Conservation (phyloP, 1,139 yeast genomes). For the Saccharomyces hybrid region DNA sequence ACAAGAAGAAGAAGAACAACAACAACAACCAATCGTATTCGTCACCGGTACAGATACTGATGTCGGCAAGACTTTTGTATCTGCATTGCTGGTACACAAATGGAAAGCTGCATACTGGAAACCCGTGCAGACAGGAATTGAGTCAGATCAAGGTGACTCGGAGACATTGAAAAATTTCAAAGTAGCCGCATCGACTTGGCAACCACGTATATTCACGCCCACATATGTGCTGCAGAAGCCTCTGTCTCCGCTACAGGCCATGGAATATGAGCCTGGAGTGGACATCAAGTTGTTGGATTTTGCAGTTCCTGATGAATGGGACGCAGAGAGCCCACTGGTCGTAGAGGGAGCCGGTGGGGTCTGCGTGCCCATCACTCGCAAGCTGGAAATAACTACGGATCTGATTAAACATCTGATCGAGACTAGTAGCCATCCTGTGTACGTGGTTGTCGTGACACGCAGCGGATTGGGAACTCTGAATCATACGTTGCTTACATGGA, state of each 20-base stretch:
- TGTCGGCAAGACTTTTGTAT: constrained; percentile 32
- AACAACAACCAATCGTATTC: constrained; percentile 16
- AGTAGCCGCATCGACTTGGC: constrained; percentile 8
- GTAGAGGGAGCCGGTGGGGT: constrained; percentile 35
- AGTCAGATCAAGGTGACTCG: constrained; percentile 30
- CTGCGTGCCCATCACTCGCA: constrained; percentile 29
- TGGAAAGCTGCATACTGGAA: constrained; percentile 33
- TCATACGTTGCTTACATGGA: constrained; percentile 30
- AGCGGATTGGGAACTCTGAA: constrained; percentile 32
- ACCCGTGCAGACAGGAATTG: constrained; percentile 32
- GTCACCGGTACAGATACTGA: constrained; percentile 35
- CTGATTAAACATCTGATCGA: constrained; percentile 20
- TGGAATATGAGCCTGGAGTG: constrained; percentile 15
- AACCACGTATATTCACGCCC: constrained; percentile 17
- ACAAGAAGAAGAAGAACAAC: not conserved
- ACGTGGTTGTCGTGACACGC: constrained; percentile 30
- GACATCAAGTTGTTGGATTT: constrained; percentile 14
- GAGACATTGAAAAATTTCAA: constrained; percentile 14
- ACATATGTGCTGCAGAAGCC: constrained; percentile 23
- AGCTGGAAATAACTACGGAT: constrained; percentile 24
- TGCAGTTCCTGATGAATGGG: constrained; percentile 14
- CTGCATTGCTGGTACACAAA: constrained; percentile 25
- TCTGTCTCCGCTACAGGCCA: constrained; percentile 32
- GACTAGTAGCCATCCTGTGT: constrained; percentile 11
- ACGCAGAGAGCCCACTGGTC: constrained; percentile 15